Evolutionary conservation across 208 protist species (phyloP).

Genomic region (Acanthamoeba castellanii): DNA sequence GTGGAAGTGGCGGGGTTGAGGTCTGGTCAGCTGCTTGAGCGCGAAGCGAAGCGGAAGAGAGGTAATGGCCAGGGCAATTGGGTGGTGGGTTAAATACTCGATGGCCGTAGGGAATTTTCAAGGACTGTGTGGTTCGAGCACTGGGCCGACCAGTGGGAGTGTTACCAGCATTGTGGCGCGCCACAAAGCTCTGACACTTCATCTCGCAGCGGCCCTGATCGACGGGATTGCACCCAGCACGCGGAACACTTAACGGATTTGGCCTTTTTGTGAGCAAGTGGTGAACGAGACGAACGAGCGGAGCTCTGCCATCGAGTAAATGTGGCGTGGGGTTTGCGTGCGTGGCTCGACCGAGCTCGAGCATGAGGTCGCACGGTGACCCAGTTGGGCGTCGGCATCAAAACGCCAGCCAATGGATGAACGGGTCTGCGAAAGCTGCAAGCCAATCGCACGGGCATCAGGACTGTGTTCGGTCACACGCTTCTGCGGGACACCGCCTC

Average conservation of each 20-base stretch:
- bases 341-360: neutral
- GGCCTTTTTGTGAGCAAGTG: neutral
- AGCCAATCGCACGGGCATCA: no score
- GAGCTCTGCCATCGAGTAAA: neutral
- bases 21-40: neutral
- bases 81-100: neutral
- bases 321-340: neutral
- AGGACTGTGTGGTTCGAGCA: neutral
- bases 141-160: no score
- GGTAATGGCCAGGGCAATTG: neutral
- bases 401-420: no score
- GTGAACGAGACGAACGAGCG: neutral
- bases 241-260: neutral
- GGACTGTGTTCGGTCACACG: no score
- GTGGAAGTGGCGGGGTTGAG: neutral
- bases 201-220: neutral
- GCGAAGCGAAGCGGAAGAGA: neutral
- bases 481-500: no score
- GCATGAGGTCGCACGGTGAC: neutral
- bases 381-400: neutral
- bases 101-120: neutral
- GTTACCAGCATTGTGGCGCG: neutral
- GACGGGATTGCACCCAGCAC: neutral
- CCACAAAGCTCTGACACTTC: neutral
- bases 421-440: no score